Base-by-base conservation (phyloP, 495 filamentous ascomycete species). In the Penicillium robsamsonii region DNA sequence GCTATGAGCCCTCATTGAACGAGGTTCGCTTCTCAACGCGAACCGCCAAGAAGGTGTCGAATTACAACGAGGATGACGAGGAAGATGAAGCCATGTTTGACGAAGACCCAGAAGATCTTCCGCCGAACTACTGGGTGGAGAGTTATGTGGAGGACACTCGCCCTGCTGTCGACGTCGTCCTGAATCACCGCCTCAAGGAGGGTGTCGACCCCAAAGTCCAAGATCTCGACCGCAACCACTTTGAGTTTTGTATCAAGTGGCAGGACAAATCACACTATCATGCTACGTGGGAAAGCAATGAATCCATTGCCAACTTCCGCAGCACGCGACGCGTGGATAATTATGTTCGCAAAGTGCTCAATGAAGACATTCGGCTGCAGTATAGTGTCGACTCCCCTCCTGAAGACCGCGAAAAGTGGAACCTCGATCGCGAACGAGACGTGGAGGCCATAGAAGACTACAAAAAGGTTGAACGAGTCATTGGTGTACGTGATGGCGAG, bases 241-340 rank as follows among this genome's bases (percentile, higher is more conserved):
- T 91, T 58, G 89, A 96, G 56, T 98, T 90, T 69, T 91, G 87
- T 66, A 92, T 99, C 63, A 99, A 99, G 78, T 99, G 94, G 94
- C 91, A 96, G 71, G 88, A 84, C 57, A 88, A 90, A 72, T 95
- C 94, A 22, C 90, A 97, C 70, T 90, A 91, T 61, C 94, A 99
- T 75, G 86, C 92, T 29, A 94, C 93, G 3, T 97, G 95, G 95
- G 91, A 96, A 70, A 84, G 84, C 0, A 84, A 86, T 22, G 86
- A 90, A 49, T 79, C 73, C 44, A 79, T 96, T 27, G 66, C 76
- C 8, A 83, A 86, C 44, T 84, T 79, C 65, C 84, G 84, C 43
- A 95, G 95, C 41, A 86, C 86, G 46, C 88, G 91, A 43, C 88
- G 90, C 29, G 76, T 97, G 13, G 94, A 97, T 58, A 99, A 97